These are phyloP conservation scores for Cutaneotrichosporon spelunceum DNA, from an alignment of 1,284 basidiomycete genomes.

Conservation along the genomic window DNA sequence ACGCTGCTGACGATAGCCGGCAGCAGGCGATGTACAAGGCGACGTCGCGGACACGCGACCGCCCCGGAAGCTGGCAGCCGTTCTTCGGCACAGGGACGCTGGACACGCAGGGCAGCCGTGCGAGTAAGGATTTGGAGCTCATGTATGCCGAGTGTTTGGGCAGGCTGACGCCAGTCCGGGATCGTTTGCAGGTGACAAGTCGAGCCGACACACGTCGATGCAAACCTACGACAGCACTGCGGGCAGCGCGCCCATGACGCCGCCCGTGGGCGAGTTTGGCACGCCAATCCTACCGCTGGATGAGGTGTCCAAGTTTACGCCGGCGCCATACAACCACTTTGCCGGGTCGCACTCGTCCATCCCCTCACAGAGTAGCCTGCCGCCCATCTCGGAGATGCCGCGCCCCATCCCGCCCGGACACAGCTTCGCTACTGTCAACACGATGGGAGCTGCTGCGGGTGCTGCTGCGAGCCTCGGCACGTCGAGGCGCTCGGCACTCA, in stretches of 20 bases:
- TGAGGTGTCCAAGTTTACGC: not conserved
- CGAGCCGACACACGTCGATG: constrained; percentile 1
- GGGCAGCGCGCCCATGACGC: not conserved
- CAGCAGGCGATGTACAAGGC: constrained; percentile 1
- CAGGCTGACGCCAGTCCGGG: not conserved
- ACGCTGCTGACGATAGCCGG: not conserved
- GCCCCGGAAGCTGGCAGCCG: not conserved
- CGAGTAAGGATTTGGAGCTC: not conserved
- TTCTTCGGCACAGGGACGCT: not conserved
- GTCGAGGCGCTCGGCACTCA: not conserved
- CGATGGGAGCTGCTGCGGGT: not conserved
- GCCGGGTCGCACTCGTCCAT: not conserved
- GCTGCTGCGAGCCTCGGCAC: not conserved
- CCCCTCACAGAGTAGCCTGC: not conserved
- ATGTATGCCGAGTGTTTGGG: not conserved
- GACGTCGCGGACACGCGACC: not conserved
- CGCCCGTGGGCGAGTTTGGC: not conserved
- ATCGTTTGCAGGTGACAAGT: not conserved
- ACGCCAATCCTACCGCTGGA: not conserved
- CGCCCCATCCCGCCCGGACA: not conserved
- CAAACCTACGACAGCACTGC: not conserved
- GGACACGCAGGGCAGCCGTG: not conserved
- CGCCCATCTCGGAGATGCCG: not conserved
- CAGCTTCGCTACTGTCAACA: not conserved
- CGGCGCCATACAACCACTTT: not conserved